Percentiles rank a stretch among this genome's conserved stretches.
phyloP scores from a whole-genome alignment of 306 rosid species.

The Cotoneaster glaucophyllus region DNA sequence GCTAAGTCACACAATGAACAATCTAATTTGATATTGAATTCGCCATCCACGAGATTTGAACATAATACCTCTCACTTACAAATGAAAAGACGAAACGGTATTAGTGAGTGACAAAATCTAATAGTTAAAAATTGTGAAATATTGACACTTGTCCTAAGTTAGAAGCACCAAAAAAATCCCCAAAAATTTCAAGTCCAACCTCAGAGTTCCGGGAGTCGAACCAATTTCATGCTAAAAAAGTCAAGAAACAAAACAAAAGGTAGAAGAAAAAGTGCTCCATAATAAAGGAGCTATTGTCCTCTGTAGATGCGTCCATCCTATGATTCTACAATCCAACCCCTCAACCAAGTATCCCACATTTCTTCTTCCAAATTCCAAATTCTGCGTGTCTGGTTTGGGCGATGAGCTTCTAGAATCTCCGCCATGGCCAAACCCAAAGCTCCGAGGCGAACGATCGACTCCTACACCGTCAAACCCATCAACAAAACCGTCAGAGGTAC shows the following conservation, averaged over 20 bases:
- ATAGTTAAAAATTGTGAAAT: too few relatives aligned
- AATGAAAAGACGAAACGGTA: too few relatives aligned
- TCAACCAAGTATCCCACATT: not conserved
- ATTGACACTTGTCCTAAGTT: too few relatives aligned
- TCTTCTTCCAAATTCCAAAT: not conserved
- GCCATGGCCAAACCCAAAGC: constrained; percentile 85
- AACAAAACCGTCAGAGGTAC: constrained; percentile 66
- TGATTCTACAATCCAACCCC: not conserved
- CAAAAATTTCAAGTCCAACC: too few relatives aligned
- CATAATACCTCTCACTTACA: too few relatives aligned
- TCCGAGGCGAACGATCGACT: constrained; percentile 86
- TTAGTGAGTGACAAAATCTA: too few relatives aligned
- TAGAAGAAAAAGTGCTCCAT: too few relatives aligned
- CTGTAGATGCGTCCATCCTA: not conserved
- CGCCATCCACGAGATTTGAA: too few relatives aligned
- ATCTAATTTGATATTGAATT: too few relatives aligned
- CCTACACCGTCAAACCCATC: constrained; percentile 85
- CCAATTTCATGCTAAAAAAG: not conserved
- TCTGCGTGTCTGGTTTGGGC: not conserved
- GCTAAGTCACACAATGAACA: too few relatives aligned
- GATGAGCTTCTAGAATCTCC: not conserved
- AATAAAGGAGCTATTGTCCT: not conserved
- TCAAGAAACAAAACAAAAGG: not conserved
- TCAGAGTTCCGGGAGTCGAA: too few relatives aligned
- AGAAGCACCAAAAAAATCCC: too few relatives aligned